A percentile compares a stretch with the other conserved stretches of the same genome.
Evolutionary conservation across 148 eudicot genomes (phyloP).

Genomic region (Cornus suecica): DNA sequence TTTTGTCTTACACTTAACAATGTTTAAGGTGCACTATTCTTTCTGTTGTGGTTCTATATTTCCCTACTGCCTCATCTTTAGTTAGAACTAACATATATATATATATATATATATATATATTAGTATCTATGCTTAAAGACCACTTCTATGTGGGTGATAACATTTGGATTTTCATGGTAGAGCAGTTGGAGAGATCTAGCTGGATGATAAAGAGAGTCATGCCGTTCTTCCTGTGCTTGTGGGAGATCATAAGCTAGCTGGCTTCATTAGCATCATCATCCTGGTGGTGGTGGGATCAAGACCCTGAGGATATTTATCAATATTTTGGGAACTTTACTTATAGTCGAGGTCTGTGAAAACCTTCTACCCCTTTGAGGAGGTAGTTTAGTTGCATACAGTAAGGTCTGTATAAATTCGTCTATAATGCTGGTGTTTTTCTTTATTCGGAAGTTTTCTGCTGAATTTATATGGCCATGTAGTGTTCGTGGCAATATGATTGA

Average conservation of each 20-base stretch:
- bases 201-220: neutral
- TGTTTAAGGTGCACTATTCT: neutral
- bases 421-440: neutral
- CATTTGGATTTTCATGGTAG: neutral
- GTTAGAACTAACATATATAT: no score
- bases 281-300: slow-evolving; percentile 11
- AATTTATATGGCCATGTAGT: neutral
- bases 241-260: slow-evolving; percentile 9
- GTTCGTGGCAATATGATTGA: neutral
- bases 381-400: neutral
- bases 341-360: slow-evolving; percentile 1
- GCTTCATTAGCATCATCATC: neutral
- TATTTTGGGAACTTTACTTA: neutral
- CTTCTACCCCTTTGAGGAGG: neutral
- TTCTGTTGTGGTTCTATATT: neutral
- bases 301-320: neutral
- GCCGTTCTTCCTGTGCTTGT: slow-evolving; percentile 3
- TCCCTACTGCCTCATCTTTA: neutral
- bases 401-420: neutral
- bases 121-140: neutral
- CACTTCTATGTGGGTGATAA: neutral
- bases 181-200: slow-evolving; percentile 1
- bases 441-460: slow-evolving; percentile 13
- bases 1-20: neutral
- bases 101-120: neutral